Conservation (phyloP, 768 basidiomycete genomes). For the Phylloporus sp. region DNA sequence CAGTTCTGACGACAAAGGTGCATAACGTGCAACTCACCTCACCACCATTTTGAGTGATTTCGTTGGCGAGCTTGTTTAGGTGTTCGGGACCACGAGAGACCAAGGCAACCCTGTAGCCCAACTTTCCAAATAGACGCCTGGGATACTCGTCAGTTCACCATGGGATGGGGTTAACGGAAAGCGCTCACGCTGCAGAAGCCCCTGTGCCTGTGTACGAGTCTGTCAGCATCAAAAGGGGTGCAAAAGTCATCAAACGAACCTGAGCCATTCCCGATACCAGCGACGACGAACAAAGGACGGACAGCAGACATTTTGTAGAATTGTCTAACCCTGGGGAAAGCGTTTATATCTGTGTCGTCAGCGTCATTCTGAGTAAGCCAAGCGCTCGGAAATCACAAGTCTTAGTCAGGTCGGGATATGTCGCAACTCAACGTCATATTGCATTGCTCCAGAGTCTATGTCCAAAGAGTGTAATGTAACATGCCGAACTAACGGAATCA, state of each 20-base stretch:
- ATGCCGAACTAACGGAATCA: conserved; percentile 8
- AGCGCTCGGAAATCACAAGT: conserved; percentile 11
- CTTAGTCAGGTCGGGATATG: conserved; percentile 4
- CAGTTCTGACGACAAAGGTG: not conserved
- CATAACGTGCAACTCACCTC: conserved; percentile 37
- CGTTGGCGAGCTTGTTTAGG: conserved; percentile 49
- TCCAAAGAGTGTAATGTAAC: conserved; percentile 10
- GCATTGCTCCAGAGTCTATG: conserved; percentile 9
- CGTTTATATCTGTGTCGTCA: conserved; percentile 10
- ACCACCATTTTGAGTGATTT: conserved; percentile 56
- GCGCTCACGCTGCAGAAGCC: conserved; percentile 51
- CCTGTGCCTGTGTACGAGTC: conserved; percentile 45
- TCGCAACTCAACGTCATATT: conserved; percentile 6
- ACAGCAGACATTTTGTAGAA: conserved; percentile 26
- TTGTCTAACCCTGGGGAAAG: not conserved
- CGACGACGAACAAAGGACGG: conserved; percentile 55
- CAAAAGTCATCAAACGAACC: conserved; percentile 19
- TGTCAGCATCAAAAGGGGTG: not conserved
- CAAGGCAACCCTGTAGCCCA: conserved; percentile 65
- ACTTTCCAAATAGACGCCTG: conserved; percentile 57
- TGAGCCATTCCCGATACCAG: conserved; percentile 46
- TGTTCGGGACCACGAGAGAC: conserved; percentile 54
- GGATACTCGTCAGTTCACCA: not conserved
- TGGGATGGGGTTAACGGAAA: not conserved
- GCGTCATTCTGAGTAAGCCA: conserved; percentile 20